Conservation (phyloP, 495 filamentous ascomycete genomes). For the Filosporella fistucella region DNA sequence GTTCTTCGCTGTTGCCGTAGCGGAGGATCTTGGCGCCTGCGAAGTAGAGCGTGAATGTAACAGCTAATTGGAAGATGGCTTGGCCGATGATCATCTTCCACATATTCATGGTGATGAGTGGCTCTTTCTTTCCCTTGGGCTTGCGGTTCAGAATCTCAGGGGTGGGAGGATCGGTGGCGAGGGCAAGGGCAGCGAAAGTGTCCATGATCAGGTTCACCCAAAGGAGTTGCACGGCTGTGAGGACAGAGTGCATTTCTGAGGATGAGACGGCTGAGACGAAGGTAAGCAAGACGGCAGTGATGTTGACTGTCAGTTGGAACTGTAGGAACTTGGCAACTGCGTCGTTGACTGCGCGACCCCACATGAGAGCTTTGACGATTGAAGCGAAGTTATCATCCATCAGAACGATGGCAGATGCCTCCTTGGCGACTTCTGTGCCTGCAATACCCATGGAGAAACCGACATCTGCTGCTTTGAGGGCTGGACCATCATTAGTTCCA, state of each 20-base stretch:
- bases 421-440: conserved; percentile 90
- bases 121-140: conserved; percentile 72
- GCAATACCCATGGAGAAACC: conserved; percentile 95
- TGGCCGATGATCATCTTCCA: conserved; percentile 96
- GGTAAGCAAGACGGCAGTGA: conserved; percentile 78
- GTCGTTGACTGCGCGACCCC: conserved; percentile 88
- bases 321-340: conserved; percentile 90
- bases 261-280: conserved; percentile 80
- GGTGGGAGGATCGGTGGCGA: conserved; percentile 80
- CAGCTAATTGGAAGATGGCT: conserved; percentile 72
- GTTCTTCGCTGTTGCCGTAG: conserved; percentile 37
- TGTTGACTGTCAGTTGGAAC: conserved; percentile 89
- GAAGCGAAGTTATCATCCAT: conserved; percentile 90
- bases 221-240: conserved; percentile 81
- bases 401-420: conserved; percentile 86
- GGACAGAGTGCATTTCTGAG: conserved; percentile 58
- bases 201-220: conserved; percentile 97
- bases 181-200: conserved; percentile 79
- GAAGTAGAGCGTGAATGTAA: conserved; percentile 79
- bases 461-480: conserved; percentile 79
- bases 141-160: conserved; percentile 76
- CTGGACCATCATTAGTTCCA: conserved; percentile 86
- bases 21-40: conserved; percentile 55
- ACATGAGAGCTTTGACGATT: conserved; percentile 84
- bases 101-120: conserved; percentile 80